Evolutionary conservation across 2,329 filamentous ascomycete species (phyloP), one percentile per base, ranked within the genome.

Genomic region (Calcarisporium arbuscula): DNA sequence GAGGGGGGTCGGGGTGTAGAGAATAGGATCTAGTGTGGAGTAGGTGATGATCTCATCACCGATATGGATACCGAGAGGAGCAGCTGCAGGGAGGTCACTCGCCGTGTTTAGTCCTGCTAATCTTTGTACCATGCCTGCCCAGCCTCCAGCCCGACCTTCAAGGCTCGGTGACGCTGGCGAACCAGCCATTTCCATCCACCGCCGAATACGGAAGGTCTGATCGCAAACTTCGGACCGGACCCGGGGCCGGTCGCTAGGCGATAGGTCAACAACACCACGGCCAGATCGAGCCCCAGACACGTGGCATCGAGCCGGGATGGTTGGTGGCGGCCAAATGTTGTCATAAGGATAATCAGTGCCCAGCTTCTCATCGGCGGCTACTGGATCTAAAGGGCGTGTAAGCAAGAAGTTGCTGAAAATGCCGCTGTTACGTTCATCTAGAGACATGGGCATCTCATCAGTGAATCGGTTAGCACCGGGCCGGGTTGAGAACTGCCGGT

Each of bases 1-100:
- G 35, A 80, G 70, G 8, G 64, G 56, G 0, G 88, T 94, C 0
- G 90, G 87, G 0, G 79, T 92, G 54, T 94, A 95, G n/a, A 82
- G 60, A 4, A 63, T 64, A 4, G 79, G 74, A 28, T 87, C 78
- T 2, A 96, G 65, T 0, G 88, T 94, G 7, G 76, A 66, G 42
- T 74, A 82, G 1, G 83, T 86, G 48, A 77, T 58, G 26, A 78
- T 48, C 36, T 72, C 65, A 46, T 77, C 72, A 19, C 68, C 72
- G 20, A 75, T 58, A 43, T 66, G 72, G 36, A 74, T 56, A 4
- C 70, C 65, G 6, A 50, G 40, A 11, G 25, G 11, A n/a, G 25
- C 25, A 6, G 19, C 19, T n/a, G 28, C 28, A 8, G 20, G 16
- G 10, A 19, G 3, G 18, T 18, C 22, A 9, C 9, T 3, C 8